Evolutionary conservation across 164 flowering plant genomes (phyloP).

Genomic region (Stephania cephalantha): DNA sequence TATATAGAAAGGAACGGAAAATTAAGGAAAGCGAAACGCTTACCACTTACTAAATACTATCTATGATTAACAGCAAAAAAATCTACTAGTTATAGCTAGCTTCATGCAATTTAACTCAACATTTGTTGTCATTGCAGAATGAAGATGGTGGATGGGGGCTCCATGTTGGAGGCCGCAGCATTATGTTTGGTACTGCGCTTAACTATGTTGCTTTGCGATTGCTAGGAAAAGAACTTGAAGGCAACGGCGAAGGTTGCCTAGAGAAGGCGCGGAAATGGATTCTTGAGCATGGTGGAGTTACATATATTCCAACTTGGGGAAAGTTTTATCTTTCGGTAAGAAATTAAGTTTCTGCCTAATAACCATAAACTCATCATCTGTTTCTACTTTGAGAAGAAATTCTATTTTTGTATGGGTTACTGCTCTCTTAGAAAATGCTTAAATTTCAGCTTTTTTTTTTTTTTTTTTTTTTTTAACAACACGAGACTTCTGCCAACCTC

Average conservation of each 20-base stretch:
- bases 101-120: too few species aligned
- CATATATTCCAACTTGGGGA: slow-evolving; percentile 13
- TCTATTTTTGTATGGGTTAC: background rate
- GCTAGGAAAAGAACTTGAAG: slow-evolving; percentile 26
- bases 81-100: too few species aligned
- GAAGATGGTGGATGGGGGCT: slow-evolving; percentile 83
- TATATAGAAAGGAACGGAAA: too few species aligned
- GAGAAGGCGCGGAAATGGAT: slow-evolving; percentile 8
- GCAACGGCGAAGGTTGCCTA: background rate
- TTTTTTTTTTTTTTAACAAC: background rate
- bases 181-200: slow-evolving; percentile 54
- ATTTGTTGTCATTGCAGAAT: slow-evolving; percentile 32
- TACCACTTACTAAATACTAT: too few species aligned
- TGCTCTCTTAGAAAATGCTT: background rate
- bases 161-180: slow-evolving; percentile 64
- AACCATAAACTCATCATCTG: too few species aligned
- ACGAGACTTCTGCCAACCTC: too few species aligned
- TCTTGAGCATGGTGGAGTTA: slow-evolving; percentile 8
- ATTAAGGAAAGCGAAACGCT: too few species aligned
- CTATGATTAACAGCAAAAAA: too few species aligned
- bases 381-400: too few species aligned
- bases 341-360: background rate
- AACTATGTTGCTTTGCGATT: slow-evolving; percentile 35
- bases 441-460: too few species aligned
- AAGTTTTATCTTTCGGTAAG: slow-evolving; percentile 7